phyloP scores from a whole-genome alignment of 805 yeast genomes.

The Yarrowia sp. region DNA sequence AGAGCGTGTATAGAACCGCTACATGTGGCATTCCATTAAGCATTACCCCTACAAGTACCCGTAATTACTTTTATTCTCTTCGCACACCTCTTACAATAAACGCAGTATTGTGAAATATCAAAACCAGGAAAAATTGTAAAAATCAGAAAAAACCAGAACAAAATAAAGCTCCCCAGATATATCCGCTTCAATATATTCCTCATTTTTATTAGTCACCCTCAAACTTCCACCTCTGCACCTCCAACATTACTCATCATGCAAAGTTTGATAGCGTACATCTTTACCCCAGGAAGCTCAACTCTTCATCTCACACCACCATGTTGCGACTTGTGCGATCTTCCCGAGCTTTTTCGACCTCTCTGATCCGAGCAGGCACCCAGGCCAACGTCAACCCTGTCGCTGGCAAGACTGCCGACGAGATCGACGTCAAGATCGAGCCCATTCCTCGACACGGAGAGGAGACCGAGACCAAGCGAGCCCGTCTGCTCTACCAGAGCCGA shows the following conservation, averaged over 20 bases:
- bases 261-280: background rate
- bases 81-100: too few relatives aligned
- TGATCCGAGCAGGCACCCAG: constrained; percentile 16
- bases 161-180: too few relatives aligned
- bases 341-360: background rate
- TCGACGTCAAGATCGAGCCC: constrained; percentile 71
- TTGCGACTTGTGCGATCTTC: background rate
- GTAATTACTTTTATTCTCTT: too few relatives aligned
- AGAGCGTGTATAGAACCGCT: too few relatives aligned
- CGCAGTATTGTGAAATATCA: too few relatives aligned
- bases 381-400: constrained; percentile 21
- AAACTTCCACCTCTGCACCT: too few relatives aligned
- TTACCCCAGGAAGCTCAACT: background rate
- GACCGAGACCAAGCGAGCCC: constrained; percentile 73
- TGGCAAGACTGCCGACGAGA: constrained; percentile 32
- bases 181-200: too few relatives aligned
- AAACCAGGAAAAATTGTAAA: too few relatives aligned
- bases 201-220: too few relatives aligned
- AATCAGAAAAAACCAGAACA: too few relatives aligned
- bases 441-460: constrained; percentile 72
- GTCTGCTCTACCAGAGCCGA: constrained; percentile 85
- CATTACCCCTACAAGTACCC: too few relatives aligned
- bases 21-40: too few relatives aligned
- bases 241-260: constrained; percentile 12
- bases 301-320: background rate